Base-by-base conservation (phyloP, 352 stramenopile genomes). In the Globisporangium mamillatum region DNA sequence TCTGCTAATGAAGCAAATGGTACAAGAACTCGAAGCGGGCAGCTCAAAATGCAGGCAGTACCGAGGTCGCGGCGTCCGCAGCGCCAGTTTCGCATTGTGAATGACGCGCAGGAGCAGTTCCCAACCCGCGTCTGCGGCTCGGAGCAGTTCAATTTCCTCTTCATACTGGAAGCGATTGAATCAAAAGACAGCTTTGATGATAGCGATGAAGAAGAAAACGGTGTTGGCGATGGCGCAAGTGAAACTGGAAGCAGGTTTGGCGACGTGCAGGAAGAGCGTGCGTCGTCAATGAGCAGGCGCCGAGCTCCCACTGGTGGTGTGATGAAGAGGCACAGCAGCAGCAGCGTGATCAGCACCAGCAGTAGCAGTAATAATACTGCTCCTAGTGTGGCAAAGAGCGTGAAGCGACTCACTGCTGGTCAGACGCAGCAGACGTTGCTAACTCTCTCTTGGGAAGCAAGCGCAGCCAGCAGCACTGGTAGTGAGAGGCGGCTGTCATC, bases 81-180 rank as follows among this genome's bases (percentile, higher is more conserved):
- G 16, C 63, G 46, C 58, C 72, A 70, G 29, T 87, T 84, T 61
- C 69, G 71, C 24, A 59, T 82, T 38, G 71, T 80, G 25, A 78
- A 73, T 29, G 77, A 75, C 34, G 64, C 76, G 24, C 78, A 80
- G 50, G 71, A 74, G n/a, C 74, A 75, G 62, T 89, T 90, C 73
- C 85, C 85, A n/a, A 78, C 91, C 36, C 58, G 74, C 29, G 58
- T 93, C 10, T 59, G 72, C 0, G 74, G 82, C 3, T 72, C 76
- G 32, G 85, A 93, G 66, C 77, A 86, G 66, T 86, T 79, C 73
- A 90, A 91, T 65, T 93, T 91, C 41, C 62, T 86, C 9, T 86
- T 78, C 44, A 63, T 84, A 48, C 48, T 89, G 58, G 78, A 84
- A 63, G 70, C 70, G 55, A 63, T 71, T 22, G 70, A 77, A 36